Base-by-base conservation (phyloP, 805 yeast species). In the Metschnikowia reukaufii region DNA sequence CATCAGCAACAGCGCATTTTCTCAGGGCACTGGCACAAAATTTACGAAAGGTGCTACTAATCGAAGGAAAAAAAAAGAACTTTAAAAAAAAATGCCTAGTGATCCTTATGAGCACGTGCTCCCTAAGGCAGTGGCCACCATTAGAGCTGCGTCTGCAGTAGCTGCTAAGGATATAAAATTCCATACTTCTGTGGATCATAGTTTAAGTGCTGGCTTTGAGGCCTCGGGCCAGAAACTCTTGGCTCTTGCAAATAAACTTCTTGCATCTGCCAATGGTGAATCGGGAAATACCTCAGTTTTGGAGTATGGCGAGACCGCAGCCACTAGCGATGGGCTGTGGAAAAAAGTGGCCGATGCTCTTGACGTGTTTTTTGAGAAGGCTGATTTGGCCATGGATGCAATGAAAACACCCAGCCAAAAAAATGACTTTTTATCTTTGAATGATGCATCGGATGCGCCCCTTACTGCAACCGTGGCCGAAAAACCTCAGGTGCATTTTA, bases 121-220 rank as follows among this genome's bases (percentile, higher is more conserved):
- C 19, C 49, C 49, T 23, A 15, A 10, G 23, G 47, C 34, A 5
- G 12, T 35, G 42, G 45, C 38, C 30, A 42, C 50, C 9, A 38
- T 42, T 31, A 16, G 95, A 49, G 77, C 85, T 2, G 76, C 96
- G 0, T 72, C 84, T 3, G 82, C 86, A 2, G 64, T 91, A 36
- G 86, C 87, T 2, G 80, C 88, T 0, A 86, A 86, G 46, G 98
- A 92, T 68, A 76, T 90, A n/a, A 79, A 77, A 25, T 94, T 91
- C 59, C 81, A 82, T 63, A 71, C 75, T 38, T 81, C 87, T 39
- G 60, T 88, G 10, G 92, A 88, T 57, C 57, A 68, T 3, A 59
- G 63, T 1, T 59, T 83, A 12, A 65, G 73, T 7, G 51, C 59
- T 0, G 60, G 72, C 12, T 61, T 83, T 39, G 71, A 72, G 8